Percentiles rank a stretch among this genome's conserved stretches.
These are phyloP conservation scores for Eucalyptus cloeziana DNA, from an alignment of 345 rosid species.

Conservation along the genomic window DNA sequence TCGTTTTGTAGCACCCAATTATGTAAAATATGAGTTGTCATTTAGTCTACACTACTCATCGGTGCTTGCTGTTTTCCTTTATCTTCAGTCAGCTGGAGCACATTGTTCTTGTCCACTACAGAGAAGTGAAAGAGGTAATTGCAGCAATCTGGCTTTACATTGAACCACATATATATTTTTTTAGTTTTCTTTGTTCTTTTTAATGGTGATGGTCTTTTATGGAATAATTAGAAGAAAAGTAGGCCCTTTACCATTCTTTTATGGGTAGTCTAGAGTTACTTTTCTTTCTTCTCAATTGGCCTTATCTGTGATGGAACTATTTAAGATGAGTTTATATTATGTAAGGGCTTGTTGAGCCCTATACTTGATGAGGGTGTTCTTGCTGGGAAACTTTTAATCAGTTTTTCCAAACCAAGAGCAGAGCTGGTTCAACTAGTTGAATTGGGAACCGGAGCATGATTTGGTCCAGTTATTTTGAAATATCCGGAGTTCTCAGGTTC, in stretches of 20 bases:
- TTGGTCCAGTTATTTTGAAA: not conserved
- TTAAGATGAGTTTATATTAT: not conserved
- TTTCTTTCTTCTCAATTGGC: not conserved
- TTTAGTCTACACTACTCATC: not conserved
- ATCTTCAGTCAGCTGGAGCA: slow-evolving; percentile 72
- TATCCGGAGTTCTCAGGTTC: not conserved
- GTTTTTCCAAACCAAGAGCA: not conserved
- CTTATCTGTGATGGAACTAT: not conserved
- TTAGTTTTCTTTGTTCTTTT: not conserved
- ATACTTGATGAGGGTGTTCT: not conserved
- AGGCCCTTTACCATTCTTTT: not conserved
- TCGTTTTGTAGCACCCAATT: not conserved
- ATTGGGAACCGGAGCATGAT: not conserved
- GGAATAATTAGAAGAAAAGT: not conserved
- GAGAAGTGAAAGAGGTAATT: slow-evolving; percentile 80
- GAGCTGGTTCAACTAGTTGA: not conserved
- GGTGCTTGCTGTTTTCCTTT: not conserved
- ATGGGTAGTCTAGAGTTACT: not conserved
- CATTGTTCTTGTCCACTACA: slow-evolving; percentile 70
- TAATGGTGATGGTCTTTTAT: not conserved
- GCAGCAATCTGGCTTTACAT: not conserved
- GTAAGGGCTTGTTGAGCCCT: not conserved
- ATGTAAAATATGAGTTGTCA: not conserved
- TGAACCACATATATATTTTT: not conserved
- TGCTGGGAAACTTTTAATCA: not conserved